These are phyloP conservation scores for Boletus sensibilis DNA, from an alignment of 768 basidiomycete genomes.

Conservation along the genomic window DNA sequence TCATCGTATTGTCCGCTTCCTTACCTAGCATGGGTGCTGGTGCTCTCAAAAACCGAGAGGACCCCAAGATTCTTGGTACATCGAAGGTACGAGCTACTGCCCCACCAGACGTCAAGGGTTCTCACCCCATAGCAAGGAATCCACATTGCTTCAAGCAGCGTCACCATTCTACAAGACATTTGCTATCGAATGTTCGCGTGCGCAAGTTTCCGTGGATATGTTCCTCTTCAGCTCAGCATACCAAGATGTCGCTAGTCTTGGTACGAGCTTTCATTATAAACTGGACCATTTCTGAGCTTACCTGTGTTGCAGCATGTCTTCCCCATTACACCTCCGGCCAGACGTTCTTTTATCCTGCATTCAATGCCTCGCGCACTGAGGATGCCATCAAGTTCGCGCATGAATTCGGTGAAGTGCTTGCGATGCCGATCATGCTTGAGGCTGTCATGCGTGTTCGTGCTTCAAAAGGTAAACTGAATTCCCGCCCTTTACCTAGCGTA, in stretches of 20 bases:
- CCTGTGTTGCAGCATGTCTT: conserved; percentile 60
- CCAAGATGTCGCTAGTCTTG: conserved; percentile 92
- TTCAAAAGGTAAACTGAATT: conserved; percentile 67
- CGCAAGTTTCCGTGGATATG: conserved; percentile 98
- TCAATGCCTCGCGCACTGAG: conserved; percentile 91
- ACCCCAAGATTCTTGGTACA: conserved; percentile 94
- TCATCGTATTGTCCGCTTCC: conserved; percentile 81
- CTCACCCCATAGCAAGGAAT: conserved; percentile 57
- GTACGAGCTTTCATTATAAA: conserved; percentile 37
- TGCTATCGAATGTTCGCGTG: conserved; percentile 95
- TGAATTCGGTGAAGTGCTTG: conserved; percentile 90
- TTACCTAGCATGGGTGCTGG: conserved; percentile 89
- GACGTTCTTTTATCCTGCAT: conserved; percentile 97
- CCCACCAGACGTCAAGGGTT: neutral
- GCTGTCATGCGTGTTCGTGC: conserved; percentile 98
- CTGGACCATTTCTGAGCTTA: neutral
- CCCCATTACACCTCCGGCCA: conserved; percentile 98
- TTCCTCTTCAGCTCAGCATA: conserved; percentile 94
- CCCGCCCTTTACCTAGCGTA: neutral
- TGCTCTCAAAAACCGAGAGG: conserved; percentile 92
- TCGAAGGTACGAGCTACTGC: conserved; percentile 59
- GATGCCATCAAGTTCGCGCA: conserved; percentile 98
- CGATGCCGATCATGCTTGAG: conserved; percentile 94
- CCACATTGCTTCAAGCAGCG: conserved; percentile 87
- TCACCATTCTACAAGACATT: conserved; percentile 97